Evolutionary conservation across 129 eudicot species (phyloP).

Genomic region (Helianthus annuus): DNA sequence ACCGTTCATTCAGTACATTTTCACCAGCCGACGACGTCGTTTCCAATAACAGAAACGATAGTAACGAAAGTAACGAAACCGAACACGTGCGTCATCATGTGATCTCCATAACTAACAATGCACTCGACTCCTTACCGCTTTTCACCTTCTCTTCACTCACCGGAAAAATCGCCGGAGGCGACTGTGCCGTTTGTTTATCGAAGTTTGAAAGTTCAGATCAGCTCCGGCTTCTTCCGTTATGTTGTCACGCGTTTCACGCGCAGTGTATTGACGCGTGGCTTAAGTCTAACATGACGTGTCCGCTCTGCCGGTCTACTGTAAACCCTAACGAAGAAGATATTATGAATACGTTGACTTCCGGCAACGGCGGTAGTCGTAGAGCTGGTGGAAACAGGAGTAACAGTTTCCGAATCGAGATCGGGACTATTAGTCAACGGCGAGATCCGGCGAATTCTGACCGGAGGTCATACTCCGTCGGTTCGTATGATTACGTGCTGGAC

Average conservation of each 20-base stretch:
- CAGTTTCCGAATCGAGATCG: conserved; percentile 76
- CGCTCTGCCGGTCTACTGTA: conserved; percentile 74
- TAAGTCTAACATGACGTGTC: conserved; percentile 63
- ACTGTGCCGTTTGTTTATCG: conserved; percentile 77
- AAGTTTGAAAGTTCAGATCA: conserved; percentile 61
- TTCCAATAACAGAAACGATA: conserved; percentile 13
- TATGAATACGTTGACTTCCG: conserved; percentile 40
- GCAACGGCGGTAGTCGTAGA: not conserved
- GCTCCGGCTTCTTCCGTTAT: conserved; percentile 70
- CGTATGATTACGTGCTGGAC: conserved; percentile 75
- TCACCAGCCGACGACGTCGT: conserved; percentile 44
- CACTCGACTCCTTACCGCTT: conserved; percentile 59
- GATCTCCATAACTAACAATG: not conserved
- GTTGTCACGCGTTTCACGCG: conserved; percentile 90
- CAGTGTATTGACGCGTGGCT: conserved; percentile 82
- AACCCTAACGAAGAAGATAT: conserved; percentile 53
- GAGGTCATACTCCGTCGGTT: conserved; percentile 74
- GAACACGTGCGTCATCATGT: conserved; percentile 30
- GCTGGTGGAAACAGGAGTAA: conserved; percentile 14
- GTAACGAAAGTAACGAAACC: conserved; percentile 11
- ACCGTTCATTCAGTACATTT: conserved; percentile 41
- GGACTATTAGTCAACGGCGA: conserved; percentile 59
- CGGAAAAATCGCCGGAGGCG: conserved; percentile 58
- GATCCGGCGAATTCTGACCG: conserved; percentile 22
- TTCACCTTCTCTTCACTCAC: conserved; percentile 63